These are phyloP conservation scores for Sphagnum fallax DNA, from an alignment of 228 moss, liverwort and hornwort species.

Conservation along the genomic window DNA sequence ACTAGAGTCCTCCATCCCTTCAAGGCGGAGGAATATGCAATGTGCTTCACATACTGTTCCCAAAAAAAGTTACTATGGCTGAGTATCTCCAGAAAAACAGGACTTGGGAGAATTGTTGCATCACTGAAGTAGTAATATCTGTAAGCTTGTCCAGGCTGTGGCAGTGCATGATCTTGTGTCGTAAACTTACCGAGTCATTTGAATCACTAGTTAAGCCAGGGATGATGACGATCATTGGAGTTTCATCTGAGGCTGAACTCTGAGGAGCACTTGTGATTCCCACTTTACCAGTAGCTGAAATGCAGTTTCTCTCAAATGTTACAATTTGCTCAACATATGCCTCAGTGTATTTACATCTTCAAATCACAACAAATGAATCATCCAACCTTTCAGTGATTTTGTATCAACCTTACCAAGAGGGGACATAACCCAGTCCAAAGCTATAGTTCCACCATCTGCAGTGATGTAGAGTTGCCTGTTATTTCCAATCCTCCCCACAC, in stretches of 20 bases:
- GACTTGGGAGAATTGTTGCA: no score
- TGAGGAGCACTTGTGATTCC: conserved; percentile 9
- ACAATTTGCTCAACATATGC: no score
- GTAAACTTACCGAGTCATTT: conserved; percentile 31
- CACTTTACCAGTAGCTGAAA: conserved; percentile 20
- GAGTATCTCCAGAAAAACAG: no score
- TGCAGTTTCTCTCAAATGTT: no score
- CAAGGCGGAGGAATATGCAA: conserved; percentile 43
- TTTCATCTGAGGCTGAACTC: conserved; percentile 45
- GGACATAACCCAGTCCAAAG: conserved; percentile 77
- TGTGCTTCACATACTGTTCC: conserved; percentile 76
- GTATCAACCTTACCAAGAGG: conserved; percentile 26
- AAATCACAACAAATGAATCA: no score
- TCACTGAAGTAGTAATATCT: no score
- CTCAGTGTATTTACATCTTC: neutral
- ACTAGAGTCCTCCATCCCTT: conserved; percentile 80
- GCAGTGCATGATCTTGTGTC: no score
- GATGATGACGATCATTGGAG: conserved; percentile 61
- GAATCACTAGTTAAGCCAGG: conserved; percentile 92
- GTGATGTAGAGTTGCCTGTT: conserved; percentile 74
- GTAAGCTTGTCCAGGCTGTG: no score
- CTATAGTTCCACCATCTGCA: conserved; percentile 84
- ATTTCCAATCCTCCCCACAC: conserved; percentile 2
- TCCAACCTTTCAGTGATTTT: neutral
- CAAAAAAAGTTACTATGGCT: neutral